Percentiles rank a stretch among this genome's conserved stretches.
phyloP scores from a whole-genome alignment of 2,329 filamentous ascomycete species.

The Beauveria asiatica region DNA sequence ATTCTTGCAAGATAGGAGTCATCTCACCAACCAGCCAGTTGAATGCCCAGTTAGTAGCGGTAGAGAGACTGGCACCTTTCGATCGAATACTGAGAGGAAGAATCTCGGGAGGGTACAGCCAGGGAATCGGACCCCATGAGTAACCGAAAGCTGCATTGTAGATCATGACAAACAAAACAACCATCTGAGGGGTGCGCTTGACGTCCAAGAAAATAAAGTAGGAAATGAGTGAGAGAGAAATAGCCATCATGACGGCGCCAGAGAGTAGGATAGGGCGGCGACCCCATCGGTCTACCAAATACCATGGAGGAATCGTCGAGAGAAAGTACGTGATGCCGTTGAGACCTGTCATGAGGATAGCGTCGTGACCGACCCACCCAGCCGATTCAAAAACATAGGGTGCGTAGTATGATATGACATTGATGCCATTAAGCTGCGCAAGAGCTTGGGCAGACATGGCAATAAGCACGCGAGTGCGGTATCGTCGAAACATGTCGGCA shows the following conservation, averaged over 20 bases:
- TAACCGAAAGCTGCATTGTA: conserved; percentile 98
- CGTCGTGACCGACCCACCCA: conserved; percentile 85
- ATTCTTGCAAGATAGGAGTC: conserved; percentile 86
- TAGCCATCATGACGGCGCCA: conserved; percentile 80
- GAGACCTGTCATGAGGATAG: conserved; percentile 94
- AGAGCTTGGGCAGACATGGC: conserved; percentile 97
- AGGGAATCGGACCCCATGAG: conserved; percentile 92
- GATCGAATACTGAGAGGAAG: conserved; percentile 91
- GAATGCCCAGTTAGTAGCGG: conserved; percentile 95
- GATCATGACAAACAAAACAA: conserved; percentile 93
- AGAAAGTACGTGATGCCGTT: conserved; percentile 85
- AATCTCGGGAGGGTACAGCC: conserved; percentile 98
- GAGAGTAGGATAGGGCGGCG: conserved; percentile 82
- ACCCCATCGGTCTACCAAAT: conserved; percentile 87
- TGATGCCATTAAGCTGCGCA: conserved; percentile 96
- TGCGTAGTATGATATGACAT: conserved; percentile 98
- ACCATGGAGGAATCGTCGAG: conserved; percentile 94
- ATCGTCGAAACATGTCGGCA: conserved; percentile 87
- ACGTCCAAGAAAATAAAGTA: conserved; percentile 93
- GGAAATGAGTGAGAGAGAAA: conserved; percentile 81
- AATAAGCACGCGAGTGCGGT: conserved; percentile 88
- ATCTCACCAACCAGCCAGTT: conserved; percentile 96
- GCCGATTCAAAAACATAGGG: conserved; percentile 94
- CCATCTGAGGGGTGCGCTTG: conserved; percentile 65
- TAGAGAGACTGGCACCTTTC: conserved; percentile 93